These are phyloP conservation scores for Epichloe uncinata DNA, from an alignment of 2,329 filamentous ascomycete genomes.

Conservation along the genomic window DNA sequence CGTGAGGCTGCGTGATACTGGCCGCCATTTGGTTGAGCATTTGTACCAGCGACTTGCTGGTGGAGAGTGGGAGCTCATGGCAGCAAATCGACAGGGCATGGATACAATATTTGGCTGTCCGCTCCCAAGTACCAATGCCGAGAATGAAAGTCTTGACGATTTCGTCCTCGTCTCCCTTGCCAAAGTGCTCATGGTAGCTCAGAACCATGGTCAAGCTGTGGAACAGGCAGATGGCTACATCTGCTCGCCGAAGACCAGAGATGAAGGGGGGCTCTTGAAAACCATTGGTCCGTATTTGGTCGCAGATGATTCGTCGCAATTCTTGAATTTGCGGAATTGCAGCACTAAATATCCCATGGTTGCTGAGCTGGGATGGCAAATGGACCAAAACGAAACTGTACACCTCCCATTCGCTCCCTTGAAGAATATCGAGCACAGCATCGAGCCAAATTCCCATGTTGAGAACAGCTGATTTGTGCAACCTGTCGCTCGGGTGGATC, in stretches of 20 bases:
- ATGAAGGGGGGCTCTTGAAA: constrained; percentile 70
- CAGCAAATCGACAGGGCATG: constrained; percentile 91
- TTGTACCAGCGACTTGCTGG: constrained; percentile 70
- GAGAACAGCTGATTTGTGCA: constrained; percentile 28
- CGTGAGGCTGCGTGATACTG: constrained; percentile 84
- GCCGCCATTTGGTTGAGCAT: constrained; percentile 90
- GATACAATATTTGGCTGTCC: constrained; percentile 83
- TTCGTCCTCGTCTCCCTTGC: constrained; percentile 76
- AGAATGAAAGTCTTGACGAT: constrained; percentile 76
- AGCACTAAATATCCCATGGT: constrained; percentile 70
- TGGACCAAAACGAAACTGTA: constrained; percentile 85
- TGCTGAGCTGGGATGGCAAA: constrained; percentile 75
- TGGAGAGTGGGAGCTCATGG: constrained; percentile 79
- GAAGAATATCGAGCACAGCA: constrained; percentile 57
- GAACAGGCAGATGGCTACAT: constrained; percentile 80
- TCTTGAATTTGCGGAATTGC: constrained; percentile 63
- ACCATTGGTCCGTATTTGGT: constrained; percentile 63
- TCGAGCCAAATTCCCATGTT: constrained; percentile 63
- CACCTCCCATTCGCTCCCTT: constrained; percentile 75
- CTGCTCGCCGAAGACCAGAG: constrained; percentile 72
- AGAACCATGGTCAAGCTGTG: constrained; percentile 77
- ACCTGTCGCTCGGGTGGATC: constrained; percentile 17
- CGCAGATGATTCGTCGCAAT: constrained; percentile 64
- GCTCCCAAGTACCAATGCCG: constrained; percentile 72
- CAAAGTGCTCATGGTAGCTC: constrained; percentile 78